phyloP scores from a whole-genome alignment of 2,329 filamentous ascomycete genomes.

The Fusarium napiforme region DNA sequence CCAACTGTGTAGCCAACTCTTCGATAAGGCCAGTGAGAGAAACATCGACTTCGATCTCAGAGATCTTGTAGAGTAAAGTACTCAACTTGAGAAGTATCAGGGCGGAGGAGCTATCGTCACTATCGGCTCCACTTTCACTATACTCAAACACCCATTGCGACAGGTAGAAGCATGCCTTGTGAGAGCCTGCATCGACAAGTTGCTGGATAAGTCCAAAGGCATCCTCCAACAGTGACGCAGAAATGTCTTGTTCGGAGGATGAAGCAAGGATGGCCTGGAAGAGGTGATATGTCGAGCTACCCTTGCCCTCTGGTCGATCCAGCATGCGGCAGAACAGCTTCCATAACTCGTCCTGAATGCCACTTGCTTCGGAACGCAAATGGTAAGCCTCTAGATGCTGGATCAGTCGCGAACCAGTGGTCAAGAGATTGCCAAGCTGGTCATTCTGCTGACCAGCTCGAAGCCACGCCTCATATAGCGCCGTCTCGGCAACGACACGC shows the following conservation, averaged over 20 bases:
- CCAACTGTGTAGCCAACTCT: not conserved
- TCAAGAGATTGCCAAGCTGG: not conserved
- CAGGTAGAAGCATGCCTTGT: not conserved
- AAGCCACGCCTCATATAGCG: not conserved
- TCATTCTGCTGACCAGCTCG: not conserved
- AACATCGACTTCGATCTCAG: not conserved
- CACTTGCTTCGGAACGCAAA: not conserved
- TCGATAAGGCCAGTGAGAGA: not conserved
- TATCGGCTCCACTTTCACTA: not conserved
- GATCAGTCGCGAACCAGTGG: not conserved
- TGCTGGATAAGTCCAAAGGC: not conserved
- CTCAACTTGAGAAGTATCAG: not conserved
- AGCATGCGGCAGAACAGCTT: not conserved
- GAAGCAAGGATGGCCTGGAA: not conserved
- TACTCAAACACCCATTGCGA: not conserved
- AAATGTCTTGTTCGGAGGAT: not conserved
- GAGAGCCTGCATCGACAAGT: accelerated
- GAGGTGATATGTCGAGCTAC: not conserved
- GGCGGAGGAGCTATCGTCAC: not conserved
- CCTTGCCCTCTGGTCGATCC: not conserved
- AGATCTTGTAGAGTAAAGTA: not conserved
- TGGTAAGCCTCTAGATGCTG: not conserved
- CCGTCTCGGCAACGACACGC: not conserved
- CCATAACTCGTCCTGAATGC: not conserved
- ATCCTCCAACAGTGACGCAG: accelerated